Conservation (phyloP, 805 yeast genomes). For the Wickerhamomyces ciferrii region DNA sequence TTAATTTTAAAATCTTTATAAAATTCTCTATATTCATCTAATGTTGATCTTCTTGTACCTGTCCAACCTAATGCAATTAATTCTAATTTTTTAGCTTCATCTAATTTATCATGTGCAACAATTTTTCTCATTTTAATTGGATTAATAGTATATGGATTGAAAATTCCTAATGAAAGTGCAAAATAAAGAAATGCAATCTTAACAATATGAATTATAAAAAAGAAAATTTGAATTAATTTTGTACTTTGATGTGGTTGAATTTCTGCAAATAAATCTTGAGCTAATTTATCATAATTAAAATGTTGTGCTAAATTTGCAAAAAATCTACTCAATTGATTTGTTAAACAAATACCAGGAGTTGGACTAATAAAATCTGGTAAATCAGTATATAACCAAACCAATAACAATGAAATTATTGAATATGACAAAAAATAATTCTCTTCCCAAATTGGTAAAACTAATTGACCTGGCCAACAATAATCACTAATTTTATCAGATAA, state of each 20-base stretch:
- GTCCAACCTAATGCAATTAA: conserved; percentile 85
- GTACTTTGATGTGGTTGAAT: conserved; percentile 33
- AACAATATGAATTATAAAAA: conserved; percentile 66
- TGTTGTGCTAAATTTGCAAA: conserved; percentile 23
- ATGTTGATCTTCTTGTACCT: conserved; percentile 73
- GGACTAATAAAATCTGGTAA: conserved; percentile 86
- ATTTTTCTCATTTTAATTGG: conserved; percentile 26
- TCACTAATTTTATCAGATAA: conserved; percentile 50
- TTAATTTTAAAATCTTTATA: conserved; percentile 62
- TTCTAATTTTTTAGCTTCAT: conserved; percentile 30
- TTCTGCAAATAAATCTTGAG: conserved; percentile 45
- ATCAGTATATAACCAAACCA: conserved; percentile 86
- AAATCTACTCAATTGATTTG: conserved; percentile 46
- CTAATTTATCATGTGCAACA: conserved; percentile 28
- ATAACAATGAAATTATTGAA: conserved; percentile 31
- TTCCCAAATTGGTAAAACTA: conserved; percentile 72
- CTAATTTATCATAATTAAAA: conserved; percentile 37
- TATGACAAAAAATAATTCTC: conserved; percentile 36
- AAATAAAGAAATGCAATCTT: conserved; percentile 55
- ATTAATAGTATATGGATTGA: conserved; percentile 66
- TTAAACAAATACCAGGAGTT: conserved; percentile 84
- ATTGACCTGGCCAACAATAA: conserved; percentile 84
- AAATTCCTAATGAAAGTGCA: conserved; percentile 60
- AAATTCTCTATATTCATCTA: conserved; percentile 64
- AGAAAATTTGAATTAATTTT: conserved; percentile 51